phyloP scores from a whole-genome alignment of 2,329 filamentous ascomycete species.

The Fusarium oxysporum region DNA sequence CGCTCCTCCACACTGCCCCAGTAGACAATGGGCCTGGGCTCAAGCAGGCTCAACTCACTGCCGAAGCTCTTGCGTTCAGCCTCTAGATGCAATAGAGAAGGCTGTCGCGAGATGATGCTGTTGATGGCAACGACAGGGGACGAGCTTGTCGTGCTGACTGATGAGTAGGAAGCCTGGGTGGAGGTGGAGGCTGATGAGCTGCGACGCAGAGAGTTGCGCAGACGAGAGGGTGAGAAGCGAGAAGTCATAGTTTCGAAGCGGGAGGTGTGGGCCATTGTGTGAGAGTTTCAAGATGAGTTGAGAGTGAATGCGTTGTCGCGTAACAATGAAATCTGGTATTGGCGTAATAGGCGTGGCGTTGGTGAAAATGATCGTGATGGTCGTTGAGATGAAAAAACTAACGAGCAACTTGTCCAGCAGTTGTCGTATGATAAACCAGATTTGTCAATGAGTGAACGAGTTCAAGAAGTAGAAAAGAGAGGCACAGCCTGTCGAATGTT shows the following conservation, averaged over 20 bases:
- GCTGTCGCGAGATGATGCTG: conserved; percentile 68
- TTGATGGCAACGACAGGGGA: conserved; percentile 66
- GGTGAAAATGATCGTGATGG: conserved; percentile 1
- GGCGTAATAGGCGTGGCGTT: background rate
- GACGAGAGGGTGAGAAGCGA: conserved; percentile 61
- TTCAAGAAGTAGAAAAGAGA: conserved; percentile 20
- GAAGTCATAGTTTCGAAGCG: conserved; percentile 63
- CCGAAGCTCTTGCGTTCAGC: conserved; percentile 67
- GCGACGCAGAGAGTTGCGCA: conserved; percentile 66
- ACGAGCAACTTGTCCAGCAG: conserved; percentile 44
- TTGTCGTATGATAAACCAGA: conserved; percentile 7
- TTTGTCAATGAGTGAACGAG: conserved; percentile 26
- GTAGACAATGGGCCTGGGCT: conserved; percentile 72
- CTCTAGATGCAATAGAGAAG: conserved; percentile 67
- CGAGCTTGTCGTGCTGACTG: conserved; percentile 57
- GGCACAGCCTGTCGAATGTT: conserved; percentile 41
- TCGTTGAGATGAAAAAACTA: background rate
- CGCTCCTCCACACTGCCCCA: conserved; percentile 73
- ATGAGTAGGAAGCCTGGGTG: conserved; percentile 52
- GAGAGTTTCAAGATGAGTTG: background rate
- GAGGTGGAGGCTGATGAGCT: conserved; percentile 58
- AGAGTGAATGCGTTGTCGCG: background rate
- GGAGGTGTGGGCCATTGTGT: conserved; percentile 45
- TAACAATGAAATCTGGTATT: background rate
- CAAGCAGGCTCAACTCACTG: conserved; percentile 66